phyloP scores from a whole-genome alignment of 2,329 filamentous ascomycete species.

The Neonectria hederae region DNA sequence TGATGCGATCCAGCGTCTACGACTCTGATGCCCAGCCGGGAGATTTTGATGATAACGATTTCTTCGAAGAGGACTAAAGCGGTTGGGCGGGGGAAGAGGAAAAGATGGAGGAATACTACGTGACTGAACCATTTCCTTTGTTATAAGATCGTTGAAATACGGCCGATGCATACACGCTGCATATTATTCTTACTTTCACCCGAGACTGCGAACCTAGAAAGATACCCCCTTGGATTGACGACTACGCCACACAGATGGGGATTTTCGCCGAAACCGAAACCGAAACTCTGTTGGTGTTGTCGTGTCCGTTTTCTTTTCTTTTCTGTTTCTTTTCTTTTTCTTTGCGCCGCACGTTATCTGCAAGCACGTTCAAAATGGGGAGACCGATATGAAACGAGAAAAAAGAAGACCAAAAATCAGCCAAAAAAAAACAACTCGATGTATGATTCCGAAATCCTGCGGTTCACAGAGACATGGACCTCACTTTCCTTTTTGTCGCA shows the following conservation, averaged over 20 bases:
- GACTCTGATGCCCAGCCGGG: constrained; percentile 69
- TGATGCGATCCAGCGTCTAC: constrained; percentile 67
- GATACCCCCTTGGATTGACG: constrained; percentile 53
- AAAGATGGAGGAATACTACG: constrained; percentile 20
- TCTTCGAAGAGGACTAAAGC: constrained; percentile 61
- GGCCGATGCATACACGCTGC: constrained; percentile 36
- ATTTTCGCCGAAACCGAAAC: constrained; percentile 19
- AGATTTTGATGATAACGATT: constrained; percentile 68
- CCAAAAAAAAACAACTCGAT: constrained; percentile 24
- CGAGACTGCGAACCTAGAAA: constrained; percentile 51
- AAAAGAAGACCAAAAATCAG: constrained; percentile 12
- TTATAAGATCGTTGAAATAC: constrained; percentile 38
- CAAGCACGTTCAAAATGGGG: constrained; percentile 17
- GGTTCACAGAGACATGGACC: constrained; percentile 23
- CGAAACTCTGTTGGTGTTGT: constrained; percentile 16
- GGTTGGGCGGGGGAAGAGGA: constrained; percentile 5
- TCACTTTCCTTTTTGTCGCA: constrained; percentile 30
- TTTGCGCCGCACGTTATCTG: constrained; percentile 21
- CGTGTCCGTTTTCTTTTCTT: constrained; percentile 27
- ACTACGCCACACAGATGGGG: constrained; percentile 42
- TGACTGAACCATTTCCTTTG: constrained; percentile 41
- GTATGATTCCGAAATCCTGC: constrained; percentile 20
- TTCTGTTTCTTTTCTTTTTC: constrained; percentile 30
- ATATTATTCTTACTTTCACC: constrained; percentile 40
- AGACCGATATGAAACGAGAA: constrained; percentile 18